Percentiles rank a stretch among this genome's conserved stretches.
phyloP scores from a whole-genome alignment of 306 rosid species.

The Trichosanthes cucumerina region DNA sequence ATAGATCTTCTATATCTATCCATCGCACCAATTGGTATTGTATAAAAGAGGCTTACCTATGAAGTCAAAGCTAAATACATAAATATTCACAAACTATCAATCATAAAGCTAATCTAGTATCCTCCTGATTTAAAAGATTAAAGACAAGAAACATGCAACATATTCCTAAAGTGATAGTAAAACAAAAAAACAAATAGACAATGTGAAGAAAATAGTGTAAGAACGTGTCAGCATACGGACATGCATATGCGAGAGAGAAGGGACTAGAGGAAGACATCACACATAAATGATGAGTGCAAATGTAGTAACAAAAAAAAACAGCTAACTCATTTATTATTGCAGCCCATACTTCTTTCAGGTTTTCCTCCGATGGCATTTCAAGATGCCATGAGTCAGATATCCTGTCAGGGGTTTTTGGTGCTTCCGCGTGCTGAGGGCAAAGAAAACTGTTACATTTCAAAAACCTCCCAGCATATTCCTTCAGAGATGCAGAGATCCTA shows the following conservation, averaged over 20 bases:
- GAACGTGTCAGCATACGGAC: background rate
- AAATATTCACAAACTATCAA: background rate
- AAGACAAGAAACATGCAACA: background rate
- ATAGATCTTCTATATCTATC: slow-evolving; percentile 72
- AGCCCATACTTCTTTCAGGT: slow-evolving; percentile 67
- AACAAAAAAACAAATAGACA: background rate
- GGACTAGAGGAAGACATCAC: background rate
- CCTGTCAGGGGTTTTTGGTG: slow-evolving; percentile 78
- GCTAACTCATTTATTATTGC: background rate
- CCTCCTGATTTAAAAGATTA: slow-evolving; percentile 1
- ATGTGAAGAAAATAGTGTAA: background rate
- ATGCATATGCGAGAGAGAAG: background rate
- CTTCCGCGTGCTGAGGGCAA: slow-evolving; percentile 47
- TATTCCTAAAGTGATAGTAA: background rate
- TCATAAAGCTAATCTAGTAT: background rate
- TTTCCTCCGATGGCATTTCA: slow-evolving; percentile 71
- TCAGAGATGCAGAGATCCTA: slow-evolving; percentile 30
- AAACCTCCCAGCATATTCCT: slow-evolving; percentile 66
- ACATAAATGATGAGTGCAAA: background rate
- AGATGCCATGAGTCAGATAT: slow-evolving; percentile 49
- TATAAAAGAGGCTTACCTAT: slow-evolving; percentile 82
- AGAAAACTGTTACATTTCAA: slow-evolving; percentile 45
- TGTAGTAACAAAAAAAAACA: background rate
- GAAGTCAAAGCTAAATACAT: slow-evolving; percentile 21
- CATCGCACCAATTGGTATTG: slow-evolving; percentile 66